These are phyloP conservation scores for Phoma sp. DNA, from an alignment of 2,329 filamentous ascomycete genomes.

Conservation along the genomic window DNA sequence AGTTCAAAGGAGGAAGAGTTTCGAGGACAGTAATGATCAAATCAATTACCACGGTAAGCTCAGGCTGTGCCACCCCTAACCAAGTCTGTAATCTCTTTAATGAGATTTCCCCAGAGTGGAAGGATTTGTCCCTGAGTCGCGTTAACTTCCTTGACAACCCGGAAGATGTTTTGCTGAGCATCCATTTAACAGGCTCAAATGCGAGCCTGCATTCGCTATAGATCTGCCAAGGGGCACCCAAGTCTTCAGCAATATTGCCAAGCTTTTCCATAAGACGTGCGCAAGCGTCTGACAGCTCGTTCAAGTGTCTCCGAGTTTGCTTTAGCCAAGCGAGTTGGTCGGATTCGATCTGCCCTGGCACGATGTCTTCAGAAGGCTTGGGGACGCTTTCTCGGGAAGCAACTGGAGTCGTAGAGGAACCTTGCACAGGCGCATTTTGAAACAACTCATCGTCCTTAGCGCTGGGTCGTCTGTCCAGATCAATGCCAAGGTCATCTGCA, in stretches of 20 bases:
- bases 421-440: constrained; percentile 30
- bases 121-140: constrained; percentile 26
- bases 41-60: constrained; percentile 26
- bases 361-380: constrained; percentile 7
- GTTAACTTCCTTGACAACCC: constrained; percentile 13
- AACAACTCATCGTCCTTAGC: constrained; percentile 35
- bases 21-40: constrained; percentile 17
- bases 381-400: not conserved
- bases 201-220: constrained; percentile 1
- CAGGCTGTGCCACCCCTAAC: constrained; percentile 25
- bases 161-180: constrained; percentile 19
- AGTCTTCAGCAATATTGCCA: constrained; percentile 40
- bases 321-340: constrained; percentile 29
- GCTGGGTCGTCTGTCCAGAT: constrained; percentile 34
- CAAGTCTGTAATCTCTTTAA: constrained; percentile 23
- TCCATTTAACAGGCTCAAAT: constrained; percentile 16
- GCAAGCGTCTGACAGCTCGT: constrained; percentile 28
- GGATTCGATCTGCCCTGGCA: constrained; percentile 9
- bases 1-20: not conserved
- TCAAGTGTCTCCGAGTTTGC: constrained; percentile 28
- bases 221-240: constrained; percentile 25
- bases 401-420: constrained; percentile 8
- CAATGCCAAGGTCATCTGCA: constrained; percentile 45
- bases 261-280: constrained; percentile 33
- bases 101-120: constrained; percentile 11